Conservation (phyloP, 768 basidiomycete species). For the Candolleomyces eurysporus region DNA sequence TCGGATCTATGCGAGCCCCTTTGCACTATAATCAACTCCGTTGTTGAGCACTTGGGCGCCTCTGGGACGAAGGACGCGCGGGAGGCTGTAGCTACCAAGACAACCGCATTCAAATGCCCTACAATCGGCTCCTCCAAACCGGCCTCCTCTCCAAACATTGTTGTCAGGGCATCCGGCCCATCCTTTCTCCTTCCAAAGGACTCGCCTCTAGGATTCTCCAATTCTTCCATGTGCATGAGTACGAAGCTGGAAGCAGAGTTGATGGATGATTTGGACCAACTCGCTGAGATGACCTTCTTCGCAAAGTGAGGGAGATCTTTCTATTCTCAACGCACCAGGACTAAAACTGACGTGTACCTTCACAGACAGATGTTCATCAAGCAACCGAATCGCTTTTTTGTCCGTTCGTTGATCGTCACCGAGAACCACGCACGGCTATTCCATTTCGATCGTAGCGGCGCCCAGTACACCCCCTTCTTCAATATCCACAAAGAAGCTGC, state of each 20-base stretch:
- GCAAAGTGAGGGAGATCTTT: background rate
- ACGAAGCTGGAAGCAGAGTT: background rate
- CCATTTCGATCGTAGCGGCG: slow-evolving; percentile 6
- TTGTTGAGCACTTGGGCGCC: background rate
- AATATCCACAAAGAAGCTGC: background rate
- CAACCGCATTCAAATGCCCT: background rate
- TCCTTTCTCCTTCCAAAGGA: background rate
- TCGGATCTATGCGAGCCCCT: background rate
- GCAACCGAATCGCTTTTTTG: slow-evolving; percentile 3
- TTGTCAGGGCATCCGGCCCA: background rate
- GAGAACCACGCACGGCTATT: background rate
- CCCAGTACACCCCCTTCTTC: background rate
- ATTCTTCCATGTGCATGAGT: background rate
- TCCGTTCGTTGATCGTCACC: background rate
- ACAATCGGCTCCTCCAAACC: background rate
- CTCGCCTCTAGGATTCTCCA: background rate
- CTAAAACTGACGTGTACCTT: no score
- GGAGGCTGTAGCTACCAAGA: background rate
- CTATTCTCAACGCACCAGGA: no score
- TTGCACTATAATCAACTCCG: background rate
- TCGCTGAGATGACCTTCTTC: background rate
- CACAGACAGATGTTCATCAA: background rate
- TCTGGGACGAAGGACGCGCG: background rate
- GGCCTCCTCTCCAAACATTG: background rate
- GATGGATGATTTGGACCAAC: background rate